Base-by-base conservation (phyloP, 116 monocot species). In the Thalassia testudinum region DNA sequence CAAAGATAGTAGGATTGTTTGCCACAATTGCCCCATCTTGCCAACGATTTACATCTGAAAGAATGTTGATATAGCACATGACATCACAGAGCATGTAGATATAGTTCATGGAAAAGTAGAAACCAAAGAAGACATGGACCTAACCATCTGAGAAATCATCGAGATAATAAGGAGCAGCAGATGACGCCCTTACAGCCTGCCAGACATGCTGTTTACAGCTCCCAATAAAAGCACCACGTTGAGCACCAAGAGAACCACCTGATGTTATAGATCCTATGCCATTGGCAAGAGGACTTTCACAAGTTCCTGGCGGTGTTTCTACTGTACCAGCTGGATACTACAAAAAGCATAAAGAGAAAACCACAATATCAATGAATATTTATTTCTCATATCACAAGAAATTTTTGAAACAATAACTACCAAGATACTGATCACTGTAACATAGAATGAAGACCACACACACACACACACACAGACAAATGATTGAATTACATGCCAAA, bases 11-110 rank as follows among this genome's bases (percentile, higher is more conserved):
- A 43, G 95, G 95, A 72, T 95, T 95, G 66, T 95, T 95, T 23
- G 78, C 95, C 55, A 95, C 81, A 81, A 95, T 95, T 65, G 95
- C 95, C 54, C 95, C 95, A 85, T 95, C 95, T 70, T 95, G 95
- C 95, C 95, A 95, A 0, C 95, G 80, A 64, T 81, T 78, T 52
- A 81, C 57, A 77, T 79, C 95, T 95, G 49, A 43, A 75, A 54
- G 54, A 22, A 69, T 24, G 47, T 38, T 16, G 49, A 45, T 45
- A 54, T 0, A 42, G n/a, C n/a, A 50, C 26, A 61, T 49, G 24
- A 61, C 21, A 16, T 13, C 26, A 34, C 30, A 34, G 10, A 56
- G 23, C 56, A 12, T 2, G 30, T 20, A 17, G 18, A 42, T 56
- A 21, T 44, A 5, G 47, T 25, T 21, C 21, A 24, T 58, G 3